Evolutionary conservation across 139 green algal genomes (phyloP), one percentile per base, ranked within the genome.

Genomic region (Chlorella ohadii): DNA sequence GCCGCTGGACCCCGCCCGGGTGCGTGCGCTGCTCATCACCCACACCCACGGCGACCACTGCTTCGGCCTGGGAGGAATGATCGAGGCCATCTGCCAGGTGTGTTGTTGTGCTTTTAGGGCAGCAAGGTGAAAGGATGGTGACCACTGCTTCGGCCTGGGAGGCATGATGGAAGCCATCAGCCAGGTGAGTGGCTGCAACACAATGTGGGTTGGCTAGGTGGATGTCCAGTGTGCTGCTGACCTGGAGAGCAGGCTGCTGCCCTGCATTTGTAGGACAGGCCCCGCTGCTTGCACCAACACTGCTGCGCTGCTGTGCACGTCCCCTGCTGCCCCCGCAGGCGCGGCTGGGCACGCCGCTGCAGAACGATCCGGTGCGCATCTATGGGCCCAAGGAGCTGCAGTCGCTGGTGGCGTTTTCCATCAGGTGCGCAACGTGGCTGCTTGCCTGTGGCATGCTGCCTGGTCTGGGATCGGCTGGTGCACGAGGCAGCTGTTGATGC

Each of bases 21-120:
- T 95, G 23, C 36, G 41, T 34, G 91, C 84, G 22, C 91, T 99
- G 59, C 96, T 96, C 78, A 92, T 99, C 77, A 99, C 96, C 9
- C 97, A 99, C 92, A 79, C 98, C 65, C 97, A 99, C 86, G 97
- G 97, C 27, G 97, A 99, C 91, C 97, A 99, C 90, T 96, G 94
- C 91, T 99, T 98, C 81, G 97, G 97, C 19, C 84, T 98, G 34
- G 86, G 90, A 0, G 92, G 91, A 33, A 31, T 96, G 64, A 51
- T 93, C 31, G 38, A 51, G 11, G 80, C 79, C 11, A 79, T 89
- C 59, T 89, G 73, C 64, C 16, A 83, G 78, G 77, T 83, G 77
- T n/a, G n/a, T n/a, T n/a, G n/a, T n/a, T n/a, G n/a, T n/a, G n/a
- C n/a, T n/a, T n/a, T n/a, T n/a, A n/a, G n/a, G n/a, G n/a, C n/a